Conservation (phyloP, 148 eudicot species). For the Rhododendron ferrugineum region DNA sequence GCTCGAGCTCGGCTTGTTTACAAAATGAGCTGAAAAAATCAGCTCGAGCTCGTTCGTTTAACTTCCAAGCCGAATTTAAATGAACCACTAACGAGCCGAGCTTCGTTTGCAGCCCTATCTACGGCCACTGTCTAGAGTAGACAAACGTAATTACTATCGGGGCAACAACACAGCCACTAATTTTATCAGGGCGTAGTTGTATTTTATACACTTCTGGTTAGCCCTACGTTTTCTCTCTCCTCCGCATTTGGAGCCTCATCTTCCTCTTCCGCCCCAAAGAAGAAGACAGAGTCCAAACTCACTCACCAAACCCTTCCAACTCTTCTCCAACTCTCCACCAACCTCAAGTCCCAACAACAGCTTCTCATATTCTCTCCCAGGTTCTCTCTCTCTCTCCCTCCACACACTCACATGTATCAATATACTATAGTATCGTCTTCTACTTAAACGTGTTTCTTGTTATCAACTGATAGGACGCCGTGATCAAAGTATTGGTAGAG, state of each 20-base stretch:
- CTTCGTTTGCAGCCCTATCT: too few species aligned
- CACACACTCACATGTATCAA: not conserved
- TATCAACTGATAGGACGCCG: not conserved
- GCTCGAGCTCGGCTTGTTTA: too few species aligned
- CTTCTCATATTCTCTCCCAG: not conserved
- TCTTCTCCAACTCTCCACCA: not conserved
- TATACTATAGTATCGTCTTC: not conserved
- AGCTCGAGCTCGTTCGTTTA: too few species aligned
- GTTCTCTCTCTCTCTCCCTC: conserved; percentile 1
- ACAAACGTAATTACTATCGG: not conserved
- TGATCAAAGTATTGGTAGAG: not conserved
- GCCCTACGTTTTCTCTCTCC: not conserved
- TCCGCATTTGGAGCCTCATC: conserved; percentile 15
- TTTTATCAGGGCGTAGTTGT: not conserved
- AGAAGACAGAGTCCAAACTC: not conserved
- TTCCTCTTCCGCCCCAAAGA: not conserved
- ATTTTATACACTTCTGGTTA: not conserved
- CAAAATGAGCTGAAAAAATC: too few species aligned
- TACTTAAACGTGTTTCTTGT: not conserved
- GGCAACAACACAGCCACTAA: not conserved
- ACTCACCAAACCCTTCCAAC: not conserved
- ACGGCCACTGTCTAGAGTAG: not conserved
- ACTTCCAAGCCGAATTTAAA: too few species aligned
- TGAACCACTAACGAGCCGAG: too few species aligned
- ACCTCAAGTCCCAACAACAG: not conserved